A percentile compares a stretch with the other conserved stretches of the same genome.
phyloP scores from a whole-genome alignment of 192 early-diverging fungal genomes.

The Backusella tarrabulga region DNA sequence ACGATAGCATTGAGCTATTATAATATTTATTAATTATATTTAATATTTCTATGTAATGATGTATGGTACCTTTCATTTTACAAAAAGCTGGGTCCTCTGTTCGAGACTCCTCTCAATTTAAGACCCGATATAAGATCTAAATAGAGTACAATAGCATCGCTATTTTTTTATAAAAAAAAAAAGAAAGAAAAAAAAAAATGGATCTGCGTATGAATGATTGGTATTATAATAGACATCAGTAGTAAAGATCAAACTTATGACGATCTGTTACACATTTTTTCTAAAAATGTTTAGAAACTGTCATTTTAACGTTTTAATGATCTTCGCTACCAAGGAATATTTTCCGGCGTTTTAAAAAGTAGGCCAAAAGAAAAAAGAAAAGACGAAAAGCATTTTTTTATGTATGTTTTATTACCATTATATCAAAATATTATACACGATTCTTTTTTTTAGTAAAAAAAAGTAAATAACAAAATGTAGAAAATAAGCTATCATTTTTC shows the following conservation, averaged over 20 bases:
- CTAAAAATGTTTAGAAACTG: not conserved
- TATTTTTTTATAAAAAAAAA: not conserved
- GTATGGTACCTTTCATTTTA: not conserved
- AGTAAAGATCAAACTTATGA: not conserved
- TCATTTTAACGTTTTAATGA: not conserved
- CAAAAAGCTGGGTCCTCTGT: not conserved
- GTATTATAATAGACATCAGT: not conserved
- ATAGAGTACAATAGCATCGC: not conserved
- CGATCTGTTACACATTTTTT: conserved; percentile 2
- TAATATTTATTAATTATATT: not conserved
- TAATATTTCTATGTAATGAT: not conserved
- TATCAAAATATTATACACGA: conserved; percentile 5
- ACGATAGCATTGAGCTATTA: not conserved
- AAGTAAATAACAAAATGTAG: not conserved
- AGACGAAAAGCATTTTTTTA: not conserved
- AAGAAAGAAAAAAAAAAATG: not conserved
- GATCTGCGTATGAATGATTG: not conserved
- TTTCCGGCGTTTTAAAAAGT: not conserved
- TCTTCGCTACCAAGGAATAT: not conserved
- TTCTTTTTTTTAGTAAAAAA: not conserved
- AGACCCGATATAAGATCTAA: not conserved
- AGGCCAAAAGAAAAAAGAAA: not conserved
- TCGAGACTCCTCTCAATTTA: not conserved
- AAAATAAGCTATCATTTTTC: not conserved
- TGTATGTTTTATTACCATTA: not conserved